Base-by-base conservation (phyloP, 306 rosid species). In the Glycine tomentella region DNA sequence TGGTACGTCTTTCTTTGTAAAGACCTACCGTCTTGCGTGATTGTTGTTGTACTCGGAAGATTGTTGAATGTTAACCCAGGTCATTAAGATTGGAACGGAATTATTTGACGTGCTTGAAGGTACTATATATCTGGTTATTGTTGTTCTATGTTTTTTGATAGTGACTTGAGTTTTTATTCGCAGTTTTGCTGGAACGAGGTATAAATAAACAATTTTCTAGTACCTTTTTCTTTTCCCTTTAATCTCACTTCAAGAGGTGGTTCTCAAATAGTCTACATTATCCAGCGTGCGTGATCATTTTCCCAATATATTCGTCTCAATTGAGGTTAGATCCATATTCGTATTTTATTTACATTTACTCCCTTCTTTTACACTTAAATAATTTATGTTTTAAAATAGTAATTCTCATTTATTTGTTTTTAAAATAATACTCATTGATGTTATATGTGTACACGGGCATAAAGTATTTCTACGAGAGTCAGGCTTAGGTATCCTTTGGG, bases 1-100 rank as follows among this genome's bases (percentile, higher is more conserved):
- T 66, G 63, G 33, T 48, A 56, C 33, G 31, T 55, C 65, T 25
- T 9, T 48, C 44, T 59, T n/a, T 82, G 31, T 48, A 8, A 36
- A 55, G 65, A 13, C 40, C 46, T 63, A 8, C 40, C 48, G 45
- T 56, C 63, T 40, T 59, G 58, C 57, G 14, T 55, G 53, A 79
- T 38, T 3, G 11, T 38, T 3, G 11, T 33, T 49, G 51, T 36
- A 58, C 14, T 77, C 13, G 11, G 40, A 67, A 16, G 59, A 13
- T 33, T 56, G 16, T 55, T 69, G 25, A 15, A 67, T 12, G 52
- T 76, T 25, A 46, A 38, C 72, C 64, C 50, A 38, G 45, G 33
- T 46, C 64, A 17, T 55, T 11, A 58, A 74, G 59, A 79, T 79
- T 64, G 20, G 56, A 44, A 33, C 31, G n/a, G 69, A 83, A 61